Base-by-base conservation (phyloP, 2,329 filamentous ascomycete genomes). In the Cryphonectria carpinicola region DNA sequence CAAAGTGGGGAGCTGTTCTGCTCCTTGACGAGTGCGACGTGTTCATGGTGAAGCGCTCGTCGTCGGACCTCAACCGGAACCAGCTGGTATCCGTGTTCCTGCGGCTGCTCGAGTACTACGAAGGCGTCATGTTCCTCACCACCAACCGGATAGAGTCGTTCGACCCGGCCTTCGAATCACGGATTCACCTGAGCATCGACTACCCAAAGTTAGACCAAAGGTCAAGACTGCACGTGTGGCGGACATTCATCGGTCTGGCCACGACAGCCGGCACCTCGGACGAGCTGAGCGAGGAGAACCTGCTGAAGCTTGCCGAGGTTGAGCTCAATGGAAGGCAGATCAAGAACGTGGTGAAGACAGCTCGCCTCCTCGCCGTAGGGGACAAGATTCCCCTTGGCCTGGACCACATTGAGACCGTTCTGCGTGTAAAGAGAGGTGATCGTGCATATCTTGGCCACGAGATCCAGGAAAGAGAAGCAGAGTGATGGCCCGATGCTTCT, bases 301-400 rank as follows among this genome's bases (percentile, higher is more conserved):
- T 43, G 41, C 41, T 43, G 41, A 43, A 43, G 41, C 49, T 78
- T 82, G 0, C 70, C 11, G 11, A 75, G 32, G 76, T 84, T 66
- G 76, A 82, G 5, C 77, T 86, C 60, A 86, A 87, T 65, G 84
- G 85, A 4, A 78, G 84, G 32, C 83, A 87, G 79, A 87, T 87
- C 71, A 86, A 86, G 78, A 86, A 85, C 64, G 73, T 82, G n/a
- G 76, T 84, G 74, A 84, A 84, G 76, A 79, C 79, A 8, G 78
- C 79, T 0, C 78, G 80, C 70, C 65, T 83, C 8, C 79, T 83
- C 41, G 41, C 41, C 41, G 41, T 43, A 4, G 41, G 13, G 41
- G 41, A 43, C 41, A 43, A 43, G 41, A 2, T 13, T 43, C 11
- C 41, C 41, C 41, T 43, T 43, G 14, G 41, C 41, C 41, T 43